Percentiles rank a stretch among this genome's conserved stretches.
Conservation (phyloP, 768 basidiomycete genomes). For the Termitomyces sp. region DNA sequence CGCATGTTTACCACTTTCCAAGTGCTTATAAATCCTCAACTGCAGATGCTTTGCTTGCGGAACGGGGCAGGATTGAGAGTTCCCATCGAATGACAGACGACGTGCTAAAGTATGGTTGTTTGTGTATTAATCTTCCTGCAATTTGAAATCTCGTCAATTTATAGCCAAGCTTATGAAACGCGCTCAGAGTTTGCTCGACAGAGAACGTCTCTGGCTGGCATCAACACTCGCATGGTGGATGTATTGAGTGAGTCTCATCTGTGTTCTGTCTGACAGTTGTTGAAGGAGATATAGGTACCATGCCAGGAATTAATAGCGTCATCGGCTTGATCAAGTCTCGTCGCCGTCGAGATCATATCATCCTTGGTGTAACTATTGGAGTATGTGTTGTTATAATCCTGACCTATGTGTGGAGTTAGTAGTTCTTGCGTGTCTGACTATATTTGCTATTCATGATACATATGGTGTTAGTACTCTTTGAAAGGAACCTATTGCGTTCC, state of each 20-base stretch:
- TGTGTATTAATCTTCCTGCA: not conserved
- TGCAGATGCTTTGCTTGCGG: conserved; percentile 81
- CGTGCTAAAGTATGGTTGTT: conserved; percentile 64
- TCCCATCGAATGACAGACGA: conserved; percentile 95
- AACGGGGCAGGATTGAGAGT: conserved; percentile 86
- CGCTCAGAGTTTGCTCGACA: conserved; percentile 89
- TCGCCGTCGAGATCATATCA: conserved; percentile 83
- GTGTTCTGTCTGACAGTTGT: not conserved
- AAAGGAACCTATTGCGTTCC: not conserved
- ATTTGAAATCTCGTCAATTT: not conserved
- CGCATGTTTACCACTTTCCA: not conserved
- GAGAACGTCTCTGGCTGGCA: conserved; percentile 63
- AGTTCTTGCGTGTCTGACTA: not conserved
- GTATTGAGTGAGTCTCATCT: conserved; percentile 61
- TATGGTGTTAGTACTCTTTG: not conserved
- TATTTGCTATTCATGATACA: not conserved
- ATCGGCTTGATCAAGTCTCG: conserved; percentile 91
- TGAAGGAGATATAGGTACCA: conserved; percentile 47
- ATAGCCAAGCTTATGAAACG: conserved; percentile 95
- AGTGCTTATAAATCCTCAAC: conserved; percentile 91
- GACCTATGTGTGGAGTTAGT: conserved; percentile 39
- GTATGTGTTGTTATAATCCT: conserved; percentile 61
- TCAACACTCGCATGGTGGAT: conserved; percentile 79
- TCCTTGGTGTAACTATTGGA: conserved; percentile 87
- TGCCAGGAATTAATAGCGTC: conserved; percentile 93